A percentile compares a stretch with the other conserved stretches of the same genome.
Conservation (phyloP, 2,329 filamentous ascomycete species). For the Aspergillus brasiliensis region DNA sequence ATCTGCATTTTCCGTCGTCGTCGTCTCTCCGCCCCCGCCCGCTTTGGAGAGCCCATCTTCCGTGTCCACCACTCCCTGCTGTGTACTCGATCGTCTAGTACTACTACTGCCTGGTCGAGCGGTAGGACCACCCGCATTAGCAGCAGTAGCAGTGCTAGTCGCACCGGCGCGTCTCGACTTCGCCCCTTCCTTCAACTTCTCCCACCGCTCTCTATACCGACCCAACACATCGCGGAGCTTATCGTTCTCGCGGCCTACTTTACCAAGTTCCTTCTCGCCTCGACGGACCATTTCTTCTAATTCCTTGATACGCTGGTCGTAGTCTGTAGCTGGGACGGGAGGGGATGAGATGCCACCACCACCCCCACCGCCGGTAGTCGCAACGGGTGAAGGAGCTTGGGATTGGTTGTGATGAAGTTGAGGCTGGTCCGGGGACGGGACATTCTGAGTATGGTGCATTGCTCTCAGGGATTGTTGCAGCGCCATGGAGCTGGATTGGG, state of each 20-base stretch:
- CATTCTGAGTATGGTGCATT: slow-evolving; percentile 43
- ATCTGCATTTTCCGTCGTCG: neutral
- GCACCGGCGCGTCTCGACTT: slow-evolving; percentile 35
- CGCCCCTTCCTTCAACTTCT: slow-evolving; percentile 68
- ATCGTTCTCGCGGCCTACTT: slow-evolving; percentile 63
- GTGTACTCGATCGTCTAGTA: neutral
- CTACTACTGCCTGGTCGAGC: too few species aligned
- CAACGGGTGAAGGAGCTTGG: slow-evolving; percentile 27
- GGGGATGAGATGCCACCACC: slow-evolving; percentile 16
- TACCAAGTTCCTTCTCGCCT: slow-evolving; percentile 63
- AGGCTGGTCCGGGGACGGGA: slow-evolving; percentile 30
- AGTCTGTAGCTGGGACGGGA: slow-evolving; percentile 29
- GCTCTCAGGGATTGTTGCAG: slow-evolving; percentile 76
- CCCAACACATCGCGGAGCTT: slow-evolving; percentile 58
- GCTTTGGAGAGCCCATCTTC: neutral
- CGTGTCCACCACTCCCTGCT: neutral
- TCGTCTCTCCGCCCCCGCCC: neutral
- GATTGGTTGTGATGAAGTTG: slow-evolving; percentile 36
- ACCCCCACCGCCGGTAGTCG: slow-evolving; percentile 3
- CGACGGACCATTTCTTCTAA: slow-evolving; percentile 67
- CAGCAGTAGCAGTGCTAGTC: too few species aligned
- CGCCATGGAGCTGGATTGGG: slow-evolving; percentile 82
- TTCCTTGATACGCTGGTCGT: slow-evolving; percentile 61
- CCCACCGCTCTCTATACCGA: slow-evolving; percentile 66
- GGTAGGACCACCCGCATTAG: too few species aligned